These are phyloP conservation scores for Rubroboletus satanas DNA, from an alignment of 768 basidiomycete genomes.

Conservation along the genomic window DNA sequence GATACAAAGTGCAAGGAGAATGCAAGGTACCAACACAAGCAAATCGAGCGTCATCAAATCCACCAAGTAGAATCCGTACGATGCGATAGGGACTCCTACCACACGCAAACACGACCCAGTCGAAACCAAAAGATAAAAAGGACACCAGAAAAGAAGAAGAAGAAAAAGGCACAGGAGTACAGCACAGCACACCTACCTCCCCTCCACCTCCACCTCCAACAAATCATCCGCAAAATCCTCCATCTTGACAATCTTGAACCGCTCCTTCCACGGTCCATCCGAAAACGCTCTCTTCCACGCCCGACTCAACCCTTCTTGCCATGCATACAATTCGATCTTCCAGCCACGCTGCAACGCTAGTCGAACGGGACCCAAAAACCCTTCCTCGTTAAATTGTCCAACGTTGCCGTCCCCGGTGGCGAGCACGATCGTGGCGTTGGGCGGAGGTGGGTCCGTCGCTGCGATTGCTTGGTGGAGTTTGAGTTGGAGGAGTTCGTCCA, in stretches of 20 bases:
- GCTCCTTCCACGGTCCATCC: slow-evolving; percentile 37
- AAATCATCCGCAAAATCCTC: slow-evolving; percentile 63
- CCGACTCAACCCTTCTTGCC: slow-evolving; percentile 78
- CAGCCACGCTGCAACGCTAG: slow-evolving; percentile 87
- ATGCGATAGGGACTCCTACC: not conserved
- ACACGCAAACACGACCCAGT: not conserved
- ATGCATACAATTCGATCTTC: slow-evolving; percentile 93
- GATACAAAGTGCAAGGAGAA: slow-evolving; percentile 11
- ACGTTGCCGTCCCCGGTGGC: slow-evolving; percentile 94
- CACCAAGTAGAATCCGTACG: not conserved
- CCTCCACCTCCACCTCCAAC: slow-evolving; percentile 38
- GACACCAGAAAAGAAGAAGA: not conserved
- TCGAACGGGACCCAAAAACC: slow-evolving; percentile 84
- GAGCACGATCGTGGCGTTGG: slow-evolving; percentile 76
- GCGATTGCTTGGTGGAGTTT: slow-evolving; percentile 87
- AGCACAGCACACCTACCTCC: slow-evolving; percentile 11
- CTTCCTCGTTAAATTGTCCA: slow-evolving; percentile 89
- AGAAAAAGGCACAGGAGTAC: not conserved
- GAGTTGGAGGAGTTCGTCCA: slow-evolving; percentile 91
- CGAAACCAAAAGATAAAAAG: not conserved
- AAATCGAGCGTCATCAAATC: not conserved
- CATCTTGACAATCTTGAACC: slow-evolving; percentile 58
- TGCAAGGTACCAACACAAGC: slow-evolving; percentile 4
- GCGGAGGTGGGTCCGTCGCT: slow-evolving; percentile 59
- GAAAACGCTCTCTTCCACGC: slow-evolving; percentile 77